These are phyloP conservation scores for Pycnococcus provasolii DNA, from an alignment of 139 green algal genomes.

Conservation along the genomic window DNA sequence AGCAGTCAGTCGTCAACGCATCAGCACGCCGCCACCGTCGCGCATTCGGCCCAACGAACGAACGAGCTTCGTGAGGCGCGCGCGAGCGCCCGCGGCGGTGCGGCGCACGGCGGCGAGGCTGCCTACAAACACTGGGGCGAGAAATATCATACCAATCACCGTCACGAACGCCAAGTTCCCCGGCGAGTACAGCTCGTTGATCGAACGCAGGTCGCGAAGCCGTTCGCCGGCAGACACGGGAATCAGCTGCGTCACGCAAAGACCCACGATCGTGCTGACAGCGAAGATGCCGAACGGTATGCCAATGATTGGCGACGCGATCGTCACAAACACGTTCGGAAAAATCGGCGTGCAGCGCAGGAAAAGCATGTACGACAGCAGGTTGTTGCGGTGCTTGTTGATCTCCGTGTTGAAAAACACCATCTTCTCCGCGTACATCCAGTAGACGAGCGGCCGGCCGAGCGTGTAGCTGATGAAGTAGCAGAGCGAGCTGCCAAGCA, in stretches of 20 bases:
- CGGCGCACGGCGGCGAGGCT: too few species aligned
- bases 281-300: constrained; percentile 45
- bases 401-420: constrained; percentile 42
- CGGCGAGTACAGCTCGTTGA: not conserved
- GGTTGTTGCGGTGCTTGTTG: constrained; percentile 23
- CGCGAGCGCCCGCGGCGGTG: too few species aligned
- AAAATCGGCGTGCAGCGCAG: constrained; percentile 61
- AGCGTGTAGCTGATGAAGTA: constrained; percentile 33
- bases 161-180: not conserved
- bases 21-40: too few species aligned
- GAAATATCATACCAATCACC: not conserved
- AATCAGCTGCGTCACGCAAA: not conserved
- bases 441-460: constrained; percentile 36
- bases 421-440: constrained; percentile 43
- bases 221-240: not conserved
- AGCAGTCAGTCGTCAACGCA: too few species aligned
- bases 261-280: not conserved
- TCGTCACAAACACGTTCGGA: constrained; percentile 69
- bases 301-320: constrained; percentile 57
- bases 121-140: not conserved
- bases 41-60: too few species aligned
- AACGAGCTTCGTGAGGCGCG: too few species aligned
- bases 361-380: constrained; percentile 68
- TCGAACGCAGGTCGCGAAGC: not conserved
- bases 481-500: constrained; percentile 7